Conservation (phyloP, 1,284 basidiomycete species). For the Ceratobasidium sp. region DNA sequence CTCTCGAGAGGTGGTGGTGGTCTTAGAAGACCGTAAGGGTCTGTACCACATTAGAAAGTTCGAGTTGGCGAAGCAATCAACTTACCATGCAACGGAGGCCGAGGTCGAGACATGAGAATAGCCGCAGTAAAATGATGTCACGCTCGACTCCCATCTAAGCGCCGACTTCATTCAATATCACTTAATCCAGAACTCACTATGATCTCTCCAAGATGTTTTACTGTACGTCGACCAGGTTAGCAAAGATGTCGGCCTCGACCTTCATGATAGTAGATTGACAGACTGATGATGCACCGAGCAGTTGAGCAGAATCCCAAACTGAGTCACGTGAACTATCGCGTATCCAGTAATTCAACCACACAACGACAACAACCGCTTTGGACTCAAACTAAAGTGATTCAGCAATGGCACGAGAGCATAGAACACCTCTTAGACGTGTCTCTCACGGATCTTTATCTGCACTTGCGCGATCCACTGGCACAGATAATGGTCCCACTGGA, state of each 20-base stretch:
- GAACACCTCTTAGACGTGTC: slow-evolving; percentile 86
- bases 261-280: too few relatives aligned
- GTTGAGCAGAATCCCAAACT: too few relatives aligned
- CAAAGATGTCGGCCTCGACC: too few relatives aligned
- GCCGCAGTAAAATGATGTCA: slow-evolving; percentile 31
- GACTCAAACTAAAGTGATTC: not conserved
- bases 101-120: slow-evolving; percentile 39
- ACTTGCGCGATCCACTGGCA: slow-evolving; percentile 71
- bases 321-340: slow-evolving; percentile 10
- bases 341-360: not conserved
- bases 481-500: slow-evolving; percentile 73
- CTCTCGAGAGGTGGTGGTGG: slow-evolving; percentile 34
- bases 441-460: slow-evolving; percentile 91
- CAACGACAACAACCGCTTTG: not conserved
- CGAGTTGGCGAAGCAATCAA: not conserved
- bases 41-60: not conserved
- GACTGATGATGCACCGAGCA: too few relatives aligned
- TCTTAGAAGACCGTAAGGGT: slow-evolving; percentile 36
- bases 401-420: slow-evolving; percentile 53
- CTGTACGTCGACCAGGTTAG: too few relatives aligned
- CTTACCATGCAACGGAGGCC: slow-evolving; percentile 42
- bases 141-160: not conserved
- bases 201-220: too few relatives aligned
- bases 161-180: too few relatives aligned
- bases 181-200: too few relatives aligned